Base-by-base conservation (phyloP, 371 early-diverging fungal species). In the Apophysomyces ossiformis region DNA sequence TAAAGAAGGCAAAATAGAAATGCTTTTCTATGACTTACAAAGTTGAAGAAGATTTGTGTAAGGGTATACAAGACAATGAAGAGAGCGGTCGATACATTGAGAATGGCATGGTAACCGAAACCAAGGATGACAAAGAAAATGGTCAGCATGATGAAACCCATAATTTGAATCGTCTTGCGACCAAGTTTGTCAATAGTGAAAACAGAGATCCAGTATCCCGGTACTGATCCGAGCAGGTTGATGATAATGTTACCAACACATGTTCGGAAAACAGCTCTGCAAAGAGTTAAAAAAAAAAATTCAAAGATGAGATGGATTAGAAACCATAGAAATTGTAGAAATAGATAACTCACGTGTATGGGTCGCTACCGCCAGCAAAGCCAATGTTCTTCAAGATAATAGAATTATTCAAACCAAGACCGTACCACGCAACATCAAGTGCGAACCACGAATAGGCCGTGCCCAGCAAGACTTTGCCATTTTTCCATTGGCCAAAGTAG, bases 21-120 rank as follows among this genome's bases (percentile, higher is more conserved):
- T 38, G 37, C 38, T 61, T 37, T 63, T 70, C 57, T 36, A 58
- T 36, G 12, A 32, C 36, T 46, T 12, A 43, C 94, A 73, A 89
- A 93, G 85, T 96, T 93, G 85, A 92, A 92, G 84, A 95, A 95
- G 81, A 96, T 87, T 74, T 93, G 92, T 12, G 93, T 92, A 46
- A 89, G 60, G 37, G 62, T 38, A 37, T 46, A 46, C 11, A 46
- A 36, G 61, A 61, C 37, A 45, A 92, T 73, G 75, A 92, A 92
- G 21, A 83, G 76, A n/a, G 76, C 81, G 36, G 79, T 66, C 0
- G 86, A 87, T 56, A 69, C 70, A 71, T 71, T 76, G 39, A 82
- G 69, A 44, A 82, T 79, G 43, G 79, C 67, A 43, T 77, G 71
- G 47, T 75, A 81, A 41, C 59, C 78, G 45, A 76, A 75, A 57